These are phyloP conservation scores for Blastobotrys aristatus DNA, from an alignment of 1,139 yeast genomes.

Conservation along the genomic window DNA sequence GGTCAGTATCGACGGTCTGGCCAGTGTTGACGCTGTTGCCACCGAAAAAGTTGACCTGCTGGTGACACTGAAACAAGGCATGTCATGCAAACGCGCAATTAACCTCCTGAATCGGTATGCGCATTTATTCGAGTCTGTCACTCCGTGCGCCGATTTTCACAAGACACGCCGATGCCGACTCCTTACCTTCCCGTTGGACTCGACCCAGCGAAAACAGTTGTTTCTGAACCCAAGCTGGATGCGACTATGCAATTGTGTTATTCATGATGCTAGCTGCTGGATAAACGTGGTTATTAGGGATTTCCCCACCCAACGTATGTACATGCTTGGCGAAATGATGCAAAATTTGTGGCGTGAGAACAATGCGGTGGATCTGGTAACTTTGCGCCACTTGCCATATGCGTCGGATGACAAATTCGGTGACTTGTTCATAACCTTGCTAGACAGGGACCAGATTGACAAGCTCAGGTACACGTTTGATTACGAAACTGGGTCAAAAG, in stretches of 20 bases:
- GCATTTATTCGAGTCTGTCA: not conserved
- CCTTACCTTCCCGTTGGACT: not conserved
- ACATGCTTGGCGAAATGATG: not conserved
- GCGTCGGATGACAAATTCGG: not conserved
- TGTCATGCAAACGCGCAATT: not conserved
- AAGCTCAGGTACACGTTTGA: not conserved
- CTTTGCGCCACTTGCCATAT: not conserved
- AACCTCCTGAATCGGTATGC: not conserved
- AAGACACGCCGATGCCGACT: not conserved
- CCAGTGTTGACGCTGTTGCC: not conserved
- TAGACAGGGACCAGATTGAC: not conserved
- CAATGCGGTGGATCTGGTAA: not conserved
- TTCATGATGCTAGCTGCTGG: not conserved
- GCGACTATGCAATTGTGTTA: not conserved
- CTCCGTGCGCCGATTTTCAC: not conserved
- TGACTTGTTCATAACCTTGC: not conserved
- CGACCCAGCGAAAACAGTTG: not conserved
- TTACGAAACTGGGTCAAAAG: not conserved
- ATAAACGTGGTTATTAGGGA: not conserved
- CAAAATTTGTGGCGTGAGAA: slow-evolving; percentile 1
- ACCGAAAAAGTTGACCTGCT: not conserved
- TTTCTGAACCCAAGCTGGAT: not conserved
- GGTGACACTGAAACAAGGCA: not conserved
- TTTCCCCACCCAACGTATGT: not conserved
- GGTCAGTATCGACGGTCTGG: not conserved